phyloP scores from a whole-genome alignment of 2,329 filamentous ascomycete genomes.

The Exophiala dermatitidis region DNA sequence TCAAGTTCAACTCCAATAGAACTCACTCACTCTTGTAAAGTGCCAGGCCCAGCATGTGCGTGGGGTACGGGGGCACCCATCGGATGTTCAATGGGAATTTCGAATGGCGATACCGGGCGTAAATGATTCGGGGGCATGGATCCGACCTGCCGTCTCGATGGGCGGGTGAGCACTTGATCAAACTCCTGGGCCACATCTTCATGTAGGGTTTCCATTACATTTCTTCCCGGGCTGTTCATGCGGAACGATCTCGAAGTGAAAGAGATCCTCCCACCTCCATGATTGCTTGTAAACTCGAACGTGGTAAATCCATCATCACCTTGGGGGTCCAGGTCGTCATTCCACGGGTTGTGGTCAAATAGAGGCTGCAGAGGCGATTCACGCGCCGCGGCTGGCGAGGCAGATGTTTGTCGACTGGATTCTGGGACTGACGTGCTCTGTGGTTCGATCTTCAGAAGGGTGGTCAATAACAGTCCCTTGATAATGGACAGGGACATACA shows the following conservation, averaged over 20 bases:
- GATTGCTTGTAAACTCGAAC: constrained; percentile 23
- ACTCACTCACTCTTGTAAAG: constrained; percentile 21
- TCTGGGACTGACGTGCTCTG: constrained; percentile 29
- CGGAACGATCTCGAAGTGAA: constrained; percentile 22
- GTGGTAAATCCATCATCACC: constrained; percentile 23
- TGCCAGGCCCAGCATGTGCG: constrained; percentile 4
- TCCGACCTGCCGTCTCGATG: constrained; percentile 6
- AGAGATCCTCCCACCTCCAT: constrained; percentile 21
- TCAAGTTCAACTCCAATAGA: too few relatives aligned
- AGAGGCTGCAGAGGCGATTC: constrained; percentile 31
- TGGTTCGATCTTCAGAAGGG: constrained; percentile 11
- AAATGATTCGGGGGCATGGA: constrained; percentile 1
- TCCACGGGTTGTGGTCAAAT: constrained; percentile 44
- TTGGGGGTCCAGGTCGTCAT: constrained; percentile 42
- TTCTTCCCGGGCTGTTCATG: constrained; percentile 5
- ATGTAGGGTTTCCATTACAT: constrained; percentile 3
- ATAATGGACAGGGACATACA: constrained; percentile 46
- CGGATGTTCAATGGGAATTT: not conserved
- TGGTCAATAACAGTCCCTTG: constrained; percentile 3
- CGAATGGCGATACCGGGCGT: constrained; percentile 6
- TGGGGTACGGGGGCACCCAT: not conserved
- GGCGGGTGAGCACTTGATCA: constrained; percentile 8
- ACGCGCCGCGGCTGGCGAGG: constrained; percentile 24
- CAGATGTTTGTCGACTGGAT: constrained; percentile 31
- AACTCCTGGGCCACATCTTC: constrained; percentile 7